Base-by-base conservation (phyloP, 148 eudicot genomes). In the Drosera capensis region DNA sequence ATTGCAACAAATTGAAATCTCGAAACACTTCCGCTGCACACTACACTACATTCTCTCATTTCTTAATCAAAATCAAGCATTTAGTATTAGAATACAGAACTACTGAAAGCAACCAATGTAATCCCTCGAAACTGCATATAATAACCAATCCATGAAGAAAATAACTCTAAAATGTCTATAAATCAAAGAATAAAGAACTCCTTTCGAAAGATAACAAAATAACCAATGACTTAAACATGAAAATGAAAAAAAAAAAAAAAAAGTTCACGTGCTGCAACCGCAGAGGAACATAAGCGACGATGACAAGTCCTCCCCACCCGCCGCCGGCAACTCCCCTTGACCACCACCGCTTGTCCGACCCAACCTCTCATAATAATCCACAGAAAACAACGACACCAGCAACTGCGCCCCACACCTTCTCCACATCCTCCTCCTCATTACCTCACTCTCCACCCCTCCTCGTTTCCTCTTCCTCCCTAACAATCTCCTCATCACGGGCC, bases 301-400 rank as follows among this genome's bases (percentile, higher is more conserved):
- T 0, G 80, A 37, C 1, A 65, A 7, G 56, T 62, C 44, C 15
- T 55, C 80, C 37, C 65, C 46, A 30, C 60, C 66, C 21, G 21
- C 23, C 13, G 29, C 51, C 39, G 0, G 57, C 61, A 7, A 17
- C 36, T 0, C 67, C 62, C 1, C 62, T 46, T n/a, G n/a, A 14
- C 64, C 46, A 15, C 60, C 60, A 22, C 58, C 69, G 6, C 53
- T 56, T 8, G 42, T 53, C 0, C 46, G 31, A 13, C 66, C 68
- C 52, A 77, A 44, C 46, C 75, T 67, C 78, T 90, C 97, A 15
- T 90, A 90, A 55, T 78, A 84, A 55, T 90, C 95, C 2, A 84
- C 83, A 13, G 87, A 84, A 54, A 84, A 84, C 45, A 90, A 25
- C 0, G 97, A 90, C 36, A 84, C 42, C 13, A 79, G 68, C 1